These are phyloP conservation scores for Cercospora sp. DNA, from an alignment of 2,329 filamentous ascomycete genomes.

Conservation along the genomic window DNA sequence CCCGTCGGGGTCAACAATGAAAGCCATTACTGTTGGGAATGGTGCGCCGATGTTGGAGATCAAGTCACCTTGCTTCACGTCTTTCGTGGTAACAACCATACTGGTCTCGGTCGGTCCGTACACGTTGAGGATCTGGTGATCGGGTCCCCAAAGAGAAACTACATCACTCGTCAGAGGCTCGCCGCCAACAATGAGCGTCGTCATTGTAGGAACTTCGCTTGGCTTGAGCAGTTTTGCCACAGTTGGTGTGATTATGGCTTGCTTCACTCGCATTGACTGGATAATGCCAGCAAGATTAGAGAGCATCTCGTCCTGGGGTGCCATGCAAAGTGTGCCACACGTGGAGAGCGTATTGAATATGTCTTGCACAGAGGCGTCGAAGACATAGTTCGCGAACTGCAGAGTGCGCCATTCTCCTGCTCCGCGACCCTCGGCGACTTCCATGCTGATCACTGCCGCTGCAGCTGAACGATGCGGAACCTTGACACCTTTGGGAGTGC, in stretches of 20 bases:
- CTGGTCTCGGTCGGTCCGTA: neutral
- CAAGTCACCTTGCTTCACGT: neutral
- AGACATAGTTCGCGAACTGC: neutral
- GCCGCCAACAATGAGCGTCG: neutral
- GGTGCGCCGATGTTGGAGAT: neutral
- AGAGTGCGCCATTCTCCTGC: neutral
- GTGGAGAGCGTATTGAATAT: neutral
- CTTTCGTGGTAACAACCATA: neutral
- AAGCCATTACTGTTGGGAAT: neutral
- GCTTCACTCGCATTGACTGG: neutral
- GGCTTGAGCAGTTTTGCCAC: neutral
- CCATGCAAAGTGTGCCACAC: neutral
- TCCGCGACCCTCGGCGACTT: neutral
- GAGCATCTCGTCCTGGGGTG: neutral
- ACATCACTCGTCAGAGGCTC: neutral
- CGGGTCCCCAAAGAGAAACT: neutral
- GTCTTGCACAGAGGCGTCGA: neutral
- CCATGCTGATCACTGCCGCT: neutral
- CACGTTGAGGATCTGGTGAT: neutral
- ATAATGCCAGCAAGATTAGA: neutral
- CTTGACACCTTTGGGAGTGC: neutral
- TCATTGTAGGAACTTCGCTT: neutral
- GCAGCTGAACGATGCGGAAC: neutral
- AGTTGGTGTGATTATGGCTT: neutral
- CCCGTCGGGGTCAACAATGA: neutral